A percentile compares a stretch with the other conserved stretches of the same genome.
These are phyloP conservation scores for Domatiomyces globalis DNA, from an alignment of 2,329 filamentous ascomycete species.

Conservation along the genomic window DNA sequence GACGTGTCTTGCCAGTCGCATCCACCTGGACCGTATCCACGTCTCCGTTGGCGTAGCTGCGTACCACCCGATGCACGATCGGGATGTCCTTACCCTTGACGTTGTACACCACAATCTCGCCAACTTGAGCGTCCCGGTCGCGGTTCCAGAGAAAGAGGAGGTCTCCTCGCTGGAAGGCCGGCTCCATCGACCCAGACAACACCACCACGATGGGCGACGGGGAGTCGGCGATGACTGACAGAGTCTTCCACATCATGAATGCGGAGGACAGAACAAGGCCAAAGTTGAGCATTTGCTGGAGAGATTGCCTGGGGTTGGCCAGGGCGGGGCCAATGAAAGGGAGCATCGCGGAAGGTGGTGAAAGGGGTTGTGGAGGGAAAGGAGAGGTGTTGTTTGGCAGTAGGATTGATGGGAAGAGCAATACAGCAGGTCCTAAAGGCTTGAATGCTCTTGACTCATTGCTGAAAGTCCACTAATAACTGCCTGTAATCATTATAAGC, in stretches of 20 bases:
- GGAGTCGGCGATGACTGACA: conserved; percentile 63
- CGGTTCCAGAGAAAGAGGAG: conserved; percentile 52
- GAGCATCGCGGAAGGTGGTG: conserved; percentile 46
- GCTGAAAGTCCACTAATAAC: background rate
- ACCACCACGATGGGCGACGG: conserved; percentile 56
- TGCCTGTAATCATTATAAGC: background rate
- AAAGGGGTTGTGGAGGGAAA: conserved; percentile 22
- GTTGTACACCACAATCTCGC: conserved; percentile 68
- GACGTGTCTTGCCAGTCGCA: too few relatives aligned
- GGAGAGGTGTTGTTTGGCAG: too few relatives aligned
- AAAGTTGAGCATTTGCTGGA: conserved; percentile 77
- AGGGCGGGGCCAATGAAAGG: conserved; percentile 45
- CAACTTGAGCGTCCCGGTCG: conserved; percentile 47
- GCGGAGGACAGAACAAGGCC: conserved; percentile 78
- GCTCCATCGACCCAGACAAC: conserved; percentile 54
- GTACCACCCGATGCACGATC: conserved; percentile 85
- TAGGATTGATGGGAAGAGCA: background rate
- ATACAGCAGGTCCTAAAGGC: background rate
- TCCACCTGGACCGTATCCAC: background rate
- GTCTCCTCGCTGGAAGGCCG: conserved; percentile 51
- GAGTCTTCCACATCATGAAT: conserved; percentile 91
- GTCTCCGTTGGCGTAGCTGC: conserved; percentile 42
- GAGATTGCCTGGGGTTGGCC: conserved; percentile 61
- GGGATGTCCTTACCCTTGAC: conserved; percentile 89
- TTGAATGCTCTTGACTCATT: background rate